phyloP scores from a whole-genome alignment of 805 yeast species.

The Sugiyamaella chiloensis region DNA sequence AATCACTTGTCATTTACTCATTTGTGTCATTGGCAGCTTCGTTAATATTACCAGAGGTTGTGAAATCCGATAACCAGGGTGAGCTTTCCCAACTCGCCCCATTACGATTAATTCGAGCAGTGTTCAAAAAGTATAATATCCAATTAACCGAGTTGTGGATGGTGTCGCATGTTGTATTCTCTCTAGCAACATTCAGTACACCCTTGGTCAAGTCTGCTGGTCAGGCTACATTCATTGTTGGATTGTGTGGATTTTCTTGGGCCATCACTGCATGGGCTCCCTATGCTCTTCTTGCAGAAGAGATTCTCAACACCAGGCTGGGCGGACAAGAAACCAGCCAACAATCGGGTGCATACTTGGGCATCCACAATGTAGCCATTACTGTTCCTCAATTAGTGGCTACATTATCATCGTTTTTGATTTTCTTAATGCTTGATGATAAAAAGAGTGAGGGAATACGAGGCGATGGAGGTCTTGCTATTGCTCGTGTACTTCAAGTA shows the following conservation, averaged over 20 bases:
- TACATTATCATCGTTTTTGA: constrained; percentile 37
- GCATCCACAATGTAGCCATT: constrained; percentile 39
- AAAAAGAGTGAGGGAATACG: constrained; percentile 17
- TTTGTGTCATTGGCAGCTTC: constrained; percentile 43
- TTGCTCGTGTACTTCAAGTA: constrained; percentile 36
- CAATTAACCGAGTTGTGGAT: constrained; percentile 42
- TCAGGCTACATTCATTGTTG: constrained; percentile 50
- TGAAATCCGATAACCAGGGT: background rate
- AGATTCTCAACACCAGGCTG: constrained; percentile 23
- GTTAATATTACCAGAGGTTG: constrained; percentile 22
- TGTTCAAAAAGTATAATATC: constrained; percentile 5
- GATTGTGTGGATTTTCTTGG: constrained; percentile 60
- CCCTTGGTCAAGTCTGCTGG: constrained; percentile 42
- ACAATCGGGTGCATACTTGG: constrained; percentile 37
- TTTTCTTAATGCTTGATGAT: constrained; percentile 31
- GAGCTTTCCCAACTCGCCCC: background rate
- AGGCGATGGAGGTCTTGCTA: constrained; percentile 36
- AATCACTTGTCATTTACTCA: constrained; percentile 40
- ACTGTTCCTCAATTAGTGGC: constrained; percentile 40
- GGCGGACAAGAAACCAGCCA: constrained; percentile 20
- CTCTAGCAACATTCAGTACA: constrained; percentile 48
- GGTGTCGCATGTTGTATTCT: constrained; percentile 49
- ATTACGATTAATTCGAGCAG: background rate
- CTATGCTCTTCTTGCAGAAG: constrained; percentile 56
- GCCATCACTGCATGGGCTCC: constrained; percentile 70